These are phyloP conservation scores for Amauroascus niger DNA, from an alignment of 2,329 filamentous ascomycete genomes.

Conservation along the genomic window DNA sequence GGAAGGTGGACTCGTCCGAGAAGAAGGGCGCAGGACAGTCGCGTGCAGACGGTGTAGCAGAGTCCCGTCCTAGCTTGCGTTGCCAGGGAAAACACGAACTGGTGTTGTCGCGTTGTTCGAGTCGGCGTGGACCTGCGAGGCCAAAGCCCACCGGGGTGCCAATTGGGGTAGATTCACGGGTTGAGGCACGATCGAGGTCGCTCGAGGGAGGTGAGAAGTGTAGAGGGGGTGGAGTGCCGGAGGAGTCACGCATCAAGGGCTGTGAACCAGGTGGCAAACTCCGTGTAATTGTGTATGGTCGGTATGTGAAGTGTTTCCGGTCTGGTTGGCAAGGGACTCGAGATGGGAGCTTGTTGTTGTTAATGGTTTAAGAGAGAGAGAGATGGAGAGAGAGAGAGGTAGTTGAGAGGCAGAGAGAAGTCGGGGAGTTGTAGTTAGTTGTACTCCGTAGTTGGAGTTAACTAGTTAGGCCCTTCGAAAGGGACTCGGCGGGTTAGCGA, in stretches of 20 bases:
- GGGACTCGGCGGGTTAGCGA: too few relatives aligned
- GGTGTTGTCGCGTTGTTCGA: constrained; percentile 36
- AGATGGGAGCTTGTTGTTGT: too few relatives aligned
- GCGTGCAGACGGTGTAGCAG: neutral
- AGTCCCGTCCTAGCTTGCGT: constrained; percentile 17
- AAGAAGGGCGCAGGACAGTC: constrained; percentile 5
- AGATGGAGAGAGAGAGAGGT: neutral
- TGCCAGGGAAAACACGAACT: constrained; percentile 39
- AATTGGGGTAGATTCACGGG: constrained; percentile 40
- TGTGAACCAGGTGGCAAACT: neutral
- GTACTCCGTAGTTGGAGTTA: too few relatives aligned
- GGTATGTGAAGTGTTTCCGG: neutral
- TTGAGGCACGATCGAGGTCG: constrained; percentile 42
- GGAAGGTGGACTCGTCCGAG: constrained; percentile 28
- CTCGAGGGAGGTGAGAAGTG: constrained; percentile 43
- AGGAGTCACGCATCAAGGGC: constrained; percentile 46
- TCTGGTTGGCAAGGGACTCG: neutral
- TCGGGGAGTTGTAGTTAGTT: too few relatives aligned
- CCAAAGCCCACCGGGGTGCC: constrained; percentile 43
- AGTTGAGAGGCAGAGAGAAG: neutral
- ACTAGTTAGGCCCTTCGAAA: too few relatives aligned
- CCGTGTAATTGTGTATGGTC: neutral
- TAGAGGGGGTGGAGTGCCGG: constrained; percentile 40
- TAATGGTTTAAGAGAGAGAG: neutral
- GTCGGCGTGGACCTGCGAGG: constrained; percentile 35